Evolutionary conservation across 768 basidiomycete genomes (phyloP).

Genomic region (Lenzites betulinus): DNA sequence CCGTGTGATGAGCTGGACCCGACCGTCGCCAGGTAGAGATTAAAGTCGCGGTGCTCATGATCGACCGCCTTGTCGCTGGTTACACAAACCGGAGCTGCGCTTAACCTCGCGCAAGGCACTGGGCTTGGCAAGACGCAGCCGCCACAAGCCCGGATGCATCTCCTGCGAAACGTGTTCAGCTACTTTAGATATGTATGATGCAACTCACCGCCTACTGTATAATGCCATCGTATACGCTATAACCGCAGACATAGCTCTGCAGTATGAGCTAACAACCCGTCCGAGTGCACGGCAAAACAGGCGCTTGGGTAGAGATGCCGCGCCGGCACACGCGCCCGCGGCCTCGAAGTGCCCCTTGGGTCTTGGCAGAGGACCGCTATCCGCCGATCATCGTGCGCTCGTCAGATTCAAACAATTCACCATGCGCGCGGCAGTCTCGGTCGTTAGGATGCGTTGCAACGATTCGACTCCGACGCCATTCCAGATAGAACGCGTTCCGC

Average conservation of each 20-base stretch:
- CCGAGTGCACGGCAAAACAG: no score
- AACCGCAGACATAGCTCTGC: no score
- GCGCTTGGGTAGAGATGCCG: background rate
- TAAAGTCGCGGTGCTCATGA: slow-evolving; percentile 10
- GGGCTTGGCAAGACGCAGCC: slow-evolving; percentile 14
- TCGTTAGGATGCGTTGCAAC: slow-evolving; percentile 6
- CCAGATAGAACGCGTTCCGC: background rate
- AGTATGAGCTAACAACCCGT: no score
- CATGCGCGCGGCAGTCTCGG: slow-evolving; percentile 1
- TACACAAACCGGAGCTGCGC: slow-evolving; percentile 5
- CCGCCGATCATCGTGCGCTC: slow-evolving; percentile 3
- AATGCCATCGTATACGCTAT: no score
- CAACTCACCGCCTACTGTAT: no score
- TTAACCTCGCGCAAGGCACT: slow-evolving; percentile 12
- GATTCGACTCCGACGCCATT: background rate
- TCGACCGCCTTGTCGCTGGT: slow-evolving; percentile 14
- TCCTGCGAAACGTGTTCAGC: background rate
- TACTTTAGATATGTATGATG: background rate
- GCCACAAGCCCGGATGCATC: no score
- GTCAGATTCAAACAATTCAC: no score
- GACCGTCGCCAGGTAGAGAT: slow-evolving; percentile 16
- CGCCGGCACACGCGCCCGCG: background rate
- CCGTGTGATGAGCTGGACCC: background rate
- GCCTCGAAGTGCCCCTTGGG: background rate
- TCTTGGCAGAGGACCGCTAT: background rate